Evolutionary conservation across 176 grass and related monocot species (phyloP).

Genomic region (Ampelocalamus luodianensis): DNA sequence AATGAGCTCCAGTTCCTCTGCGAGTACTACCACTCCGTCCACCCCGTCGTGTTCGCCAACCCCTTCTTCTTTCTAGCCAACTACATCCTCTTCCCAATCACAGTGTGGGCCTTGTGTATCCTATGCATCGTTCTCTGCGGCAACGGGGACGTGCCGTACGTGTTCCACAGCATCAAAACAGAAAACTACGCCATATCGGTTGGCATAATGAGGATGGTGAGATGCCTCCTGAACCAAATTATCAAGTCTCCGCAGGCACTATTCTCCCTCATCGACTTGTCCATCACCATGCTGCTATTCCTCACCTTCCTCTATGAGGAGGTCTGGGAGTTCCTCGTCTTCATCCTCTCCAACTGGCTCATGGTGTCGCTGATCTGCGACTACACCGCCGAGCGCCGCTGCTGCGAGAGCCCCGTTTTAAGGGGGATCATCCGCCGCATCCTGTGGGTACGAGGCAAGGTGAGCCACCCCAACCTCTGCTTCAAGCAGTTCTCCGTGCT

Average conservation of each 20-base stretch:
- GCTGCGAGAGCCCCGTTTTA: background rate
- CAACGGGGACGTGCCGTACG: background rate
- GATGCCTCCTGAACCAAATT: background rate
- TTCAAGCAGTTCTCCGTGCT: constrained; percentile 8
- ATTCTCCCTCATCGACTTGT: background rate
- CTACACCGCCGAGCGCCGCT: background rate
- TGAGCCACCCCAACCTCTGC: background rate
- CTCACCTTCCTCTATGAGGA: background rate
- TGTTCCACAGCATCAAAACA: background rate
- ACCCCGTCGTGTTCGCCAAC: background rate
- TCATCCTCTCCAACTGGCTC: constrained; percentile 38
- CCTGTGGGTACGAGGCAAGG: background rate
- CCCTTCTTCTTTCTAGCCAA: constrained; percentile 8
- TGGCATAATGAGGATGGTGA: background rate
- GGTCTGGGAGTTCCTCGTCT: constrained; percentile 23
- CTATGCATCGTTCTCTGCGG: background rate
- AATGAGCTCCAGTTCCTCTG: background rate
- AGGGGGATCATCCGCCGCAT: background rate
- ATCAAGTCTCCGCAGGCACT: background rate
- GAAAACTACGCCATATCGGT: background rate
- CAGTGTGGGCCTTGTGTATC: background rate
- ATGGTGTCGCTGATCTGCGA: background rate
- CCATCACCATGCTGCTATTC: background rate
- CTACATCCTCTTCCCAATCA: background rate
- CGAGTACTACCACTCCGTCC: constrained; percentile 20